Base-by-base conservation (phyloP, 208 protist genomes). In the Trypanosoma scelopori region DNA sequence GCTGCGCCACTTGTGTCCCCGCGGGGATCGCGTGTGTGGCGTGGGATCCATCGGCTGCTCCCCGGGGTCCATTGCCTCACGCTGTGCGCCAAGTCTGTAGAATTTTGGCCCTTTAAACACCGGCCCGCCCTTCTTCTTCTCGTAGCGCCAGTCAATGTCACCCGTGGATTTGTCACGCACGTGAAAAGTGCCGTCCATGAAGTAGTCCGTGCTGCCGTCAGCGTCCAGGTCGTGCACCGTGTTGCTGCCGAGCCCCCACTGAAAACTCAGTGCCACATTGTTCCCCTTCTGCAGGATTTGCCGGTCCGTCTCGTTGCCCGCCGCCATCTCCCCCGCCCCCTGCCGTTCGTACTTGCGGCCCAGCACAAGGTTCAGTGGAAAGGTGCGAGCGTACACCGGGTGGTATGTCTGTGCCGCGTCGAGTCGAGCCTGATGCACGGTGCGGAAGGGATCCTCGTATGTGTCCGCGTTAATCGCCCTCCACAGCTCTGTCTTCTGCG, bases 121-220 rank as follows among this genome's bases (percentile, higher is more conserved):
- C 5, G 85, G 62, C 0, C 89, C 89, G 18, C 89, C 85, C 11
- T 62, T 62, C 69, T 89, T 90, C 56, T 78, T 79, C 68, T 95
- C 89, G 50, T 92, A 92, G 27, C 85, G 82, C 82, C 85, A 95
- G 65, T 95, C 89, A 65, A 95, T 87, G 62, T 95, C 89, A 12
- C 89, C 81, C 13, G 89, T 92, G 25, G 70, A 57, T 42, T 87
- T 84, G 55, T 95, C 79, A 51, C 77, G 78, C 60, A 92, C 85
- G 68, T 95, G 89, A 74, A 78, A 89, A 20, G 55, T 25, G n/a
- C 66, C 69, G 43, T 84, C 63, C 22, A 77, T 69, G 42, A 91
- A 81, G 78, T 92, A 95, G 67, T 92, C 84, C 23, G 57, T 82
- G 63, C 72, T 79, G 37, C 89, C 89, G 56, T 95, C 89, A 3